Evolutionary conservation across 2,329 filamentous ascomycete species (phyloP).

Genomic region (Beauveria sp.): DNA sequence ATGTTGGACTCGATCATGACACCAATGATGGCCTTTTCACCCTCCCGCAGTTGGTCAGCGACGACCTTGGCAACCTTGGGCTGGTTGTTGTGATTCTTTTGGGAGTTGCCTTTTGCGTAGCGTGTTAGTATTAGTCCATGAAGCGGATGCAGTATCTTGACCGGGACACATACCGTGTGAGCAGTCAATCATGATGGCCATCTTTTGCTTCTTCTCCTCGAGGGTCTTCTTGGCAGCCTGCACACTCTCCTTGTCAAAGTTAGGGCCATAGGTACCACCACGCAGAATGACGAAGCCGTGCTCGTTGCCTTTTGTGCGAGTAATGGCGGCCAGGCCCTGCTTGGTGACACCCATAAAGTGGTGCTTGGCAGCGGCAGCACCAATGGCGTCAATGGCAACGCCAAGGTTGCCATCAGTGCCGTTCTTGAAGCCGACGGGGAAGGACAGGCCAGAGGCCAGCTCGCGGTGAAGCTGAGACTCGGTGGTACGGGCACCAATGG

Average conservation of each 20-base stretch:
- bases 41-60: conserved; percentile 76
- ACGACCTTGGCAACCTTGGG: conserved; percentile 81
- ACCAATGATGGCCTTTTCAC: conserved; percentile 82
- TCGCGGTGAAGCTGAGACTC: conserved; percentile 96
- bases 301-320: conserved; percentile 86
- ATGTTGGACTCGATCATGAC: conserved; percentile 99
- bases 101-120: conserved; percentile 67
- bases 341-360: conserved; percentile 99
- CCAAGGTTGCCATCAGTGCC: conserved; percentile 88
- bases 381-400: conserved; percentile 94
- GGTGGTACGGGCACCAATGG: conserved; percentile 91
- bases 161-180: conserved; percentile 64
- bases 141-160: neutral
- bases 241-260: conserved; percentile 84
- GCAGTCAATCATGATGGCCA: conserved; percentile 97
- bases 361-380: conserved; percentile 74
- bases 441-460: conserved; percentile 87
- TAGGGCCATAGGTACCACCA: conserved; percentile 85
- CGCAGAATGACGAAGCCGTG: conserved; percentile 96
- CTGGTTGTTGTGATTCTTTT: conserved; percentile 96
- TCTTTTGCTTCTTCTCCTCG: conserved; percentile 71
- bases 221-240: conserved; percentile 70
- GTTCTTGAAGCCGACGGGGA: conserved; percentile 99
- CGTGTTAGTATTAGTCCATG: neutral
- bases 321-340: conserved; percentile 91